Conservation (phyloP, 2,329 filamentous ascomycete species). For the Aspergillus sp. region DNA sequence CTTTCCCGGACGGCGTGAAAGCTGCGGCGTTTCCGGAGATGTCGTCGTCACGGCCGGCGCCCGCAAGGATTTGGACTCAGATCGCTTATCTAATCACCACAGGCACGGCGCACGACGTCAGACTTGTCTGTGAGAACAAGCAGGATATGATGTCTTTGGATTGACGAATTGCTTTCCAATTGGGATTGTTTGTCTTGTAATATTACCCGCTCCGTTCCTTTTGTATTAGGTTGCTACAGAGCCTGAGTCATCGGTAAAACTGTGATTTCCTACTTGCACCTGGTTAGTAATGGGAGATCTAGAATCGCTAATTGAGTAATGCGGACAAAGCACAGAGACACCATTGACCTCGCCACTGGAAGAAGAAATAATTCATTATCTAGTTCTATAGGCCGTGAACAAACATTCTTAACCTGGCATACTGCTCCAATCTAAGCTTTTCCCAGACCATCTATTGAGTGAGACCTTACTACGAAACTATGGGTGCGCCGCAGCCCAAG, state of each 20-base stretch:
- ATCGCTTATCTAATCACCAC: conserved; percentile 34
- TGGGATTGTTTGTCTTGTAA: too few relatives aligned
- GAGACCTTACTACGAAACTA: conserved; percentile 12
- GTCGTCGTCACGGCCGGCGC: conserved; percentile 16
- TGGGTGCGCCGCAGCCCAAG: conserved; percentile 67
- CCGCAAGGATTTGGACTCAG: conserved; percentile 20
- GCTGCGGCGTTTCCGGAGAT: conserved; percentile 14
- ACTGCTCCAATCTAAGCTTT: background rate
- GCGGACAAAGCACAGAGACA: background rate
- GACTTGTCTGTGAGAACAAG: background rate
- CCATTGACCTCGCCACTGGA: background rate
- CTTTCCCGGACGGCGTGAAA: conserved; percentile 13
- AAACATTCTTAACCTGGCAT: background rate
- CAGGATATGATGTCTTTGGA: background rate
- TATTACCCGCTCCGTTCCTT: too few relatives aligned
- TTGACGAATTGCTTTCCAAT: background rate
- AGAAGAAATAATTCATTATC: background rate
- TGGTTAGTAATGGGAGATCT: conserved; percentile 25
- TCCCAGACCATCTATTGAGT: background rate
- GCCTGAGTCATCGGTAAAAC: background rate
- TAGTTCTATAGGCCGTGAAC: background rate
- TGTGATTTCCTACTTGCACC: background rate
- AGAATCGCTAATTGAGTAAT: conserved; percentile 4
- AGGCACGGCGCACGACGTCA: conserved; percentile 12
- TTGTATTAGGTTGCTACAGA: background rate